phyloP scores from a whole-genome alignment of 2,329 filamentous ascomycete species.

The Pseudogymnoascus verrucosus region DNA sequence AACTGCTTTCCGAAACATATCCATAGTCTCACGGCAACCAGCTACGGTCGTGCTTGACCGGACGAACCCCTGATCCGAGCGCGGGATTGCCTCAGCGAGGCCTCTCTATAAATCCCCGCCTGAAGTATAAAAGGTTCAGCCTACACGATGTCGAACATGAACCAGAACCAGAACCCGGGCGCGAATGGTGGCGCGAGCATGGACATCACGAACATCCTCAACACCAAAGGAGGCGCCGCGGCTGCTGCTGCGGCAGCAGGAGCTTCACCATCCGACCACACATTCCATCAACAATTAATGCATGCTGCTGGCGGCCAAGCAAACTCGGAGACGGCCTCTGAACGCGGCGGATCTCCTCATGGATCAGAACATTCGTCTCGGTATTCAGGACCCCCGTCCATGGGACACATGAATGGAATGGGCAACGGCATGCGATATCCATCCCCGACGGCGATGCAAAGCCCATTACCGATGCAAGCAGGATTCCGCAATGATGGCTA shows the following conservation, averaged over 20 bases:
- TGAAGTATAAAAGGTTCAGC: conserved; percentile 18
- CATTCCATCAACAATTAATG: conserved; percentile 28
- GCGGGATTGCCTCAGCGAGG: conserved; percentile 10
- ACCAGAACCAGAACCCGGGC: conserved; percentile 2
- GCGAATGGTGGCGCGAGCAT: conserved; percentile 17
- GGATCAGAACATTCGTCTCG: conserved; percentile 28
- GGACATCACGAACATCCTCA: conserved; percentile 32
- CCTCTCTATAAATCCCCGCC: conserved; percentile 11
- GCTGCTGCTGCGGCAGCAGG: conserved; percentile 23
- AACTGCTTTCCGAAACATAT: neutral
- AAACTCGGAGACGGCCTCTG: conserved; percentile 28
- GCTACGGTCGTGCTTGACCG: neutral
- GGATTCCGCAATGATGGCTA: conserved; percentile 24
- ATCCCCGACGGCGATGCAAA: conserved; percentile 29
- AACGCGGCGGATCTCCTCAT: conserved; percentile 28
- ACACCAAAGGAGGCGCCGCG: conserved; percentile 27
- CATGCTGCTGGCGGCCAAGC: conserved; percentile 24
- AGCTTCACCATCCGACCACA: conserved; percentile 23
- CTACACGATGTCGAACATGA: conserved; percentile 10
- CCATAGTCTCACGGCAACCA: neutral
- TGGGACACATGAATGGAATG: conserved; percentile 26
- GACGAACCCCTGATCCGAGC: conserved; percentile 28
- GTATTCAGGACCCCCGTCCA: conserved; percentile 26
- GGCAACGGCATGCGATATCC: conserved; percentile 27
- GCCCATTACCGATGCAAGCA: conserved; percentile 28